Evolutionary conservation across 192 early-diverging fungal species (phyloP).

Genomic region (Linnemannia zychae): DNA sequence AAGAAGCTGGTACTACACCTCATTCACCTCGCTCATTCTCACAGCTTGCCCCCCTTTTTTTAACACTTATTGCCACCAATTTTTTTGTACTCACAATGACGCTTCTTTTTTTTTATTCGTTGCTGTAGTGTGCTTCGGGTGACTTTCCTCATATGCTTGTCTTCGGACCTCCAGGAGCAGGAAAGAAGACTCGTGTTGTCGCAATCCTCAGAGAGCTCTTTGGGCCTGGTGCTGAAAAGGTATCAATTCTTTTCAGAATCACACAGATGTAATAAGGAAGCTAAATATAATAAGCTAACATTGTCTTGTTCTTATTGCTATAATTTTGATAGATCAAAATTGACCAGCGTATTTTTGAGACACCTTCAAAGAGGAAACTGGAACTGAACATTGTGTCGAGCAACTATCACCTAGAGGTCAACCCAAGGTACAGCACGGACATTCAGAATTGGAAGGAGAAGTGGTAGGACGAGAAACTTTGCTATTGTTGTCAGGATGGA

Average conservation of each 20-base stretch:
- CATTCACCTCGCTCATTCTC: neutral
- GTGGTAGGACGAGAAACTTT: neutral
- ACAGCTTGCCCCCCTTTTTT: neutral
- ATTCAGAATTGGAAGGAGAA: neutral
- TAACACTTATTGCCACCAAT: slow-evolving; percentile 11
- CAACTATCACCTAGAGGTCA: slow-evolving; percentile 97
- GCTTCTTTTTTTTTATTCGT: neutral
- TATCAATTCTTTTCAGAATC: slow-evolving; percentile 30
- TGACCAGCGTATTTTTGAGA: slow-evolving; percentile 87
- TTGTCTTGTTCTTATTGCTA: neutral
- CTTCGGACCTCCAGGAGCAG: slow-evolving; percentile 96
- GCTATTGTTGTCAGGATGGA: neutral
- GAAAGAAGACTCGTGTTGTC: slow-evolving; percentile 95
- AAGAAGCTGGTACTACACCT: slow-evolving; percentile 73
- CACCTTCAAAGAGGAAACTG: slow-evolving; percentile 87
- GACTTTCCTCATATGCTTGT: slow-evolving; percentile 96
- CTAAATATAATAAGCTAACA: neutral
- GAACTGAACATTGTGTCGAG: slow-evolving; percentile 90
- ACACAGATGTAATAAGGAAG: neutral
- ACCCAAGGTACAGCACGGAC: slow-evolving; percentile 79
- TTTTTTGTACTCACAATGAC: slow-evolving; percentile 5
- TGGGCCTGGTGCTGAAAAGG: slow-evolving; percentile 92
- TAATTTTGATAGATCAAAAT: slow-evolving; percentile 80
- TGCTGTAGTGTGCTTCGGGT: slow-evolving; percentile 67
- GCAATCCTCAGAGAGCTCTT: slow-evolving; percentile 90